A percentile compares a stretch with the other conserved stretches of the same genome.
These are phyloP conservation scores for Hanseniaspora hatyaiensis DNA, from an alignment of 805 yeast genomes.

Conservation along the genomic window DNA sequence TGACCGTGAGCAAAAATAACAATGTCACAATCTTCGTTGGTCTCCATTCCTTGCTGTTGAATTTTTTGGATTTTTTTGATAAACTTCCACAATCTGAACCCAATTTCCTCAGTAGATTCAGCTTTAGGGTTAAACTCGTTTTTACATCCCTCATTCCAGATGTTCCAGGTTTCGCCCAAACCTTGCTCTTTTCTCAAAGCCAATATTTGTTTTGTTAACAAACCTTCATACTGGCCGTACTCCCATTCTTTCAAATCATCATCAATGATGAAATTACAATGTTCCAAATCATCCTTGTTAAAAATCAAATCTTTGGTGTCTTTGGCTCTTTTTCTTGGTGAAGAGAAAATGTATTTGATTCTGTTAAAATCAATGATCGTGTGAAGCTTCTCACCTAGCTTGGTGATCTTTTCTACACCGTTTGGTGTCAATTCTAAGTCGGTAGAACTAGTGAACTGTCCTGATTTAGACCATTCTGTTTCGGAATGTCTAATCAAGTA, in stretches of 20 bases:
- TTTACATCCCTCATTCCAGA: conserved; percentile 91
- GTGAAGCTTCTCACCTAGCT: conserved; percentile 47
- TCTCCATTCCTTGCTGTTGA: conserved; percentile 44
- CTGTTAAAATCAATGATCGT: conserved; percentile 48
- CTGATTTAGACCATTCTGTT: conserved; percentile 91
- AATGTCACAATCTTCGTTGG: conserved; percentile 52
- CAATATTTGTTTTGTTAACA: conserved; percentile 53
- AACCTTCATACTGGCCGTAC: conserved; percentile 91
- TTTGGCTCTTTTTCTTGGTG: conserved; percentile 73
- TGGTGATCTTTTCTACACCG: conserved; percentile 65
- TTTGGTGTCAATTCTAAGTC: conserved; percentile 67
- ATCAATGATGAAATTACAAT: conserved; percentile 39
- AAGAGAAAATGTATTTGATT: conserved; percentile 55
- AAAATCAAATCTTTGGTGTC: conserved; percentile 56
- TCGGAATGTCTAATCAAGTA: conserved; percentile 75
- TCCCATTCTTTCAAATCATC: conserved; percentile 88
- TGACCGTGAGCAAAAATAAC: conserved; percentile 90
- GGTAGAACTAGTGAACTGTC: conserved; percentile 81
- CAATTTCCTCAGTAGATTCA: conserved; percentile 56
- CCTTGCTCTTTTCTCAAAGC: conserved; percentile 37
- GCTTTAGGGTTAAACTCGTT: conserved; percentile 40
- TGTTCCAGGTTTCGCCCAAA: conserved; percentile 43
- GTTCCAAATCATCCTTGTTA: conserved; percentile 33
- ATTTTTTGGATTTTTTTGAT: conserved; percentile 52
- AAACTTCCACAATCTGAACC: conserved; percentile 57